phyloP scores from a whole-genome alignment of 2,329 filamentous ascomycete species.

The Stagonosporopsis cucurbitacearum region DNA sequence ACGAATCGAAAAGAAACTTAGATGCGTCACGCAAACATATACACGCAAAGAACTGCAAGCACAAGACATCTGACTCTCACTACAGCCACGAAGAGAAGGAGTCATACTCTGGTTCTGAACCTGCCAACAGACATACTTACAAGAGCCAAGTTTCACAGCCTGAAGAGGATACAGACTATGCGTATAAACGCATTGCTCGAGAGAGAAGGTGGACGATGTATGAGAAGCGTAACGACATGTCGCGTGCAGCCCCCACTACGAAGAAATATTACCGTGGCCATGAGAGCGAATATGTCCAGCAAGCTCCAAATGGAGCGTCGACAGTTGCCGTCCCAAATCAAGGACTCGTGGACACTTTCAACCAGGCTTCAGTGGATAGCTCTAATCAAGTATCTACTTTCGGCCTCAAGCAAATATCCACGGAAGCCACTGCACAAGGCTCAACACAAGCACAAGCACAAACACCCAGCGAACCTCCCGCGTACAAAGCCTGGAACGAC shows the following conservation, averaged over 20 bases:
- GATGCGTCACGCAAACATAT: neutral
- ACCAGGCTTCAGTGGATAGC: neutral
- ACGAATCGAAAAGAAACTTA: neutral
- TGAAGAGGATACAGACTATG: neutral
- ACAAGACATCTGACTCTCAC: neutral
- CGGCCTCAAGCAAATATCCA: neutral
- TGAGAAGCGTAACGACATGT: constrained; percentile 1
- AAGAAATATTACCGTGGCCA: constrained; percentile 1
- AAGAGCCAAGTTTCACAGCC: constrained; percentile 5
- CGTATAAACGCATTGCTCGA: constrained; percentile 10
- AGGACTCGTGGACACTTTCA: neutral
- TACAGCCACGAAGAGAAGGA: constrained; percentile 6
- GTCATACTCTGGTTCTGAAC: constrained; percentile 6
- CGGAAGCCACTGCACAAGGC: neutral
- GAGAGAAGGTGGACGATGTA: constrained; percentile 17
- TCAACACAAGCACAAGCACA: neutral
- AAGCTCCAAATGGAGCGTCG: neutral
- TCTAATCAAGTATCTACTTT: neutral
- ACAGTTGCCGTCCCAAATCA: neutral
- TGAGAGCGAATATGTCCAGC: constrained; percentile 6
- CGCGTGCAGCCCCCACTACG: neutral
- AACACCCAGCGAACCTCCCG: neutral
- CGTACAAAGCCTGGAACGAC: constrained; percentile 1
- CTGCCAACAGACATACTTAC: constrained; percentile 7
- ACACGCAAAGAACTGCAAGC: constrained; percentile 5